Evolutionary conservation across 306 rosid genomes (phyloP).

Genomic region (Vigna mungo): DNA sequence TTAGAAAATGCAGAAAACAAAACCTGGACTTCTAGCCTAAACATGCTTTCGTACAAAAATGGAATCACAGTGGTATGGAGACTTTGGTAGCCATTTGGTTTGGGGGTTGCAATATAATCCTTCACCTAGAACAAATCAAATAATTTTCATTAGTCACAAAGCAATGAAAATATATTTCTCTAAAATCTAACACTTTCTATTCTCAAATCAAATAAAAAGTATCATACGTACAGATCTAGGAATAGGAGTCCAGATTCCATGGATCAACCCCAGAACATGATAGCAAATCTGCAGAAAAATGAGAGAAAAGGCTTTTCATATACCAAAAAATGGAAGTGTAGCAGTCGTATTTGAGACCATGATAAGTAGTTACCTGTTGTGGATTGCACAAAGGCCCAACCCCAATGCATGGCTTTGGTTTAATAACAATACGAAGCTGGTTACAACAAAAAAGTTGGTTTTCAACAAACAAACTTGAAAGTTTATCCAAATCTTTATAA

Average conservation of each 20-base stretch:
- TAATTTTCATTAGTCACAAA: constrained; percentile 20
- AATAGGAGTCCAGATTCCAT: constrained; percentile 97
- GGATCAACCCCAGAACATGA: constrained; percentile 92
- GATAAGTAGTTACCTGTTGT: constrained; percentile 71
- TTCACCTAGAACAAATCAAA: constrained; percentile 65
- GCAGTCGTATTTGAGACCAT: constrained; percentile 23
- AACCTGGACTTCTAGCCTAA: constrained; percentile 97
- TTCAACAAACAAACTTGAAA: constrained; percentile 51
- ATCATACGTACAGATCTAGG: constrained; percentile 90
- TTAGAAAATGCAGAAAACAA: background rate
- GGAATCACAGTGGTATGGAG: constrained; percentile 96
- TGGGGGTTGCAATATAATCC: constrained; percentile 97
- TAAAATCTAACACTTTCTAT: constrained; percentile 8
- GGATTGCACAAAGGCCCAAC: constrained; percentile 89
- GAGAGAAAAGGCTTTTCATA: constrained; percentile 33
- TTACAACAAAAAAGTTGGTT: constrained; percentile 44
- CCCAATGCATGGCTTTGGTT: constrained; percentile 82
- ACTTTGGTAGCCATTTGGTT: constrained; percentile 99
- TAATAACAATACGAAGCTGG: constrained; percentile 91
- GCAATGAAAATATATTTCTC: constrained; percentile 34
- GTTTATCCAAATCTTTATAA: constrained; percentile 36
- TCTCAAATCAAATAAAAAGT: constrained; percentile 49
- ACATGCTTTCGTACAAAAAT: constrained; percentile 93
- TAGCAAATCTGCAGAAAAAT: constrained; percentile 82
- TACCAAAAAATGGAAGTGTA: constrained; percentile 34